Conservation (phyloP, 495 filamentous ascomycete genomes). For the Aspergillus homomorphus region DNA sequence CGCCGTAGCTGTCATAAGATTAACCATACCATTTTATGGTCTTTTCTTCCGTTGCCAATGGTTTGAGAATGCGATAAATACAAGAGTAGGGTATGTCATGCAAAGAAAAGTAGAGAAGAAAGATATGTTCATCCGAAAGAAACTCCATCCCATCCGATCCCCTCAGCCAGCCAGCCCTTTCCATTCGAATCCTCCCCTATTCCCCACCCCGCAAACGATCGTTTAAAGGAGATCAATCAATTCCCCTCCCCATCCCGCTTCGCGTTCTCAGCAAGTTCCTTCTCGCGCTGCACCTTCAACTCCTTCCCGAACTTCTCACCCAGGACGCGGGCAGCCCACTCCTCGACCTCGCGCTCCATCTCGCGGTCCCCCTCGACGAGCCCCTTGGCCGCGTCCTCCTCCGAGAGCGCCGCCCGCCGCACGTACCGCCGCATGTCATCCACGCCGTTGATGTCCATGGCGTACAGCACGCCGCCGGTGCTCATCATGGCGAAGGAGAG, state of each 20-base stretch:
- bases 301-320: conserved; percentile 49
- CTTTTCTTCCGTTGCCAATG: background rate
- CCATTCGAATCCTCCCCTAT: background rate
- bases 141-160: conserved; percentile 1
- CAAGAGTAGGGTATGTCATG: conserved; percentile 2
- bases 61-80: background rate
- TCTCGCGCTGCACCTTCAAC: conserved; percentile 36
- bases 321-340: conserved; percentile 64
- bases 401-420: conserved; percentile 37
- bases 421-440: conserved; percentile 63
- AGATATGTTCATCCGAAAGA: background rate
- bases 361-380: conserved; percentile 47
- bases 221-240: background rate
- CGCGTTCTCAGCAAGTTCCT: conserved; percentile 21
- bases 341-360: conserved; percentile 65
- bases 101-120: too few relatives aligned
- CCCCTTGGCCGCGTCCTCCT: conserved; percentile 24
- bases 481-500: conserved; percentile 65
- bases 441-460: conserved; percentile 65
- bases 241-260: conserved; percentile 16
- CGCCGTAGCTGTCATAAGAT: background rate
- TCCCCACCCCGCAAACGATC: background rate
- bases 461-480: conserved; percentile 64
- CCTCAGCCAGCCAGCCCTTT: background rate
- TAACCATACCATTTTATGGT: too few relatives aligned